Evolutionary conservation across 1,284 basidiomycete genomes (phyloP).

Genomic region (Farysia itapuensis): DNA sequence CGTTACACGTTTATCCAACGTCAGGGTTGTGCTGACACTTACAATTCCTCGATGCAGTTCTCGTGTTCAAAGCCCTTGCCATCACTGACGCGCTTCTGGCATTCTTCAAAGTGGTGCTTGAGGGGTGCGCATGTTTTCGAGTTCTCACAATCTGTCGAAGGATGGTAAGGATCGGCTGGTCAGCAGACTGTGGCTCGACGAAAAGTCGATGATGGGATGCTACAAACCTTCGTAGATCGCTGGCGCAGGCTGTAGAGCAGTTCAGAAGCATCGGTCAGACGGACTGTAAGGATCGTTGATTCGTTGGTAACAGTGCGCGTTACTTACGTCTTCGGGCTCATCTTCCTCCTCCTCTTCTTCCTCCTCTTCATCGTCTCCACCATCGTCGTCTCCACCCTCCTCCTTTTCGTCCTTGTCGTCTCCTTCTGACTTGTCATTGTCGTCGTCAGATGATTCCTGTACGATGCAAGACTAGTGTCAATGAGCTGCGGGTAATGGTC

Average conservation of each 20-base stretch:
- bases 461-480: not conserved
- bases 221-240: conserved; percentile 46
- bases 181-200: no score
- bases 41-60: conserved; percentile 60
- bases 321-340: conserved; percentile 58
- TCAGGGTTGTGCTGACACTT: no score
- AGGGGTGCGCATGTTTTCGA: conserved; percentile 51
- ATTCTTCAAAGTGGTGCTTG: conserved; percentile 60
- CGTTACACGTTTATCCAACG: no score
- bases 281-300: no score
- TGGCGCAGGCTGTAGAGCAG: conserved; percentile 27
- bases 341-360: conserved; percentile 16
- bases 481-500: no score
- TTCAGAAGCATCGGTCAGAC: not conserved
- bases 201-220: no score
- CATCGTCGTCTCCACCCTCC: conserved; percentile 8
- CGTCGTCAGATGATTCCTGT: not conserved
- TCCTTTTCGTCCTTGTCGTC: conserved; percentile 8
- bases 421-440: conserved; percentile 6
- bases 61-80: conserved; percentile 57
- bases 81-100: conserved; percentile 53
- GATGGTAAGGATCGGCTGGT: no score
- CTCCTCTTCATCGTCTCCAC: conserved; percentile 1
- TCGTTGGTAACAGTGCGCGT: no score
- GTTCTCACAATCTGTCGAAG: conserved; percentile 55